These are phyloP conservation scores for Cyclotella baltica DNA, from an alignment of 108 stramenopile species.

Conservation along the genomic window DNA sequence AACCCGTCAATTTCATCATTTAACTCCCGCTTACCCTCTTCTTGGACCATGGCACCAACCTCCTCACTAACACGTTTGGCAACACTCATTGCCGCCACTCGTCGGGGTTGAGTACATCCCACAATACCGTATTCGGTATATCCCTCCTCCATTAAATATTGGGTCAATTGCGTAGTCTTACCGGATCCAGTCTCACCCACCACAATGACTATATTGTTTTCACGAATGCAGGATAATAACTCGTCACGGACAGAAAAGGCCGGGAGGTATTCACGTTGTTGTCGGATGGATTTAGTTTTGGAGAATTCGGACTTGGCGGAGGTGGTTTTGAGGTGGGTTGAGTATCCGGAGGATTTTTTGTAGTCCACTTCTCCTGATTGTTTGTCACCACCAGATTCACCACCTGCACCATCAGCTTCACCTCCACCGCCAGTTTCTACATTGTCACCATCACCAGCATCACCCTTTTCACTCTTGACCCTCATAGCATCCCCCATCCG, in stretches of 20 bases:
- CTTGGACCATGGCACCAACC: conserved; percentile 75
- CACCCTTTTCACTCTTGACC: conserved; percentile 56
- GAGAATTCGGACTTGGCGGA: conserved; percentile 91
- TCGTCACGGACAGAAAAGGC: conserved; percentile 94
- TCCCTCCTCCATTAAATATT: conserved; percentile 97
- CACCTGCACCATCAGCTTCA: too few species aligned
- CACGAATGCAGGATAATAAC: conserved; percentile 90
- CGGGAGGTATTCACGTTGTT: conserved; percentile 95
- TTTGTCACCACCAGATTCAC: too few species aligned
- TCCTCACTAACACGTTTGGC: conserved; percentile 98
- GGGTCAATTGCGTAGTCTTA: conserved; percentile 98
- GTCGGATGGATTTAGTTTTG: conserved; percentile 87
- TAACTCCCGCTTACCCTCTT: conserved; percentile 57
- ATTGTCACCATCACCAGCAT: conserved; percentile 37
- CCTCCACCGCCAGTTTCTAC: conserved; percentile 30
- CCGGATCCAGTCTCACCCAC: conserved; percentile 93
- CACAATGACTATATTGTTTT: conserved; percentile 95
- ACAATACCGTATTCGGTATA: conserved; percentile 93
- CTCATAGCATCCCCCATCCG: conserved; percentile 95
- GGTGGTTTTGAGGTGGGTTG: conserved; percentile 81
- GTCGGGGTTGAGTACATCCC: conserved; percentile 95
- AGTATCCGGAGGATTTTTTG: conserved; percentile 89
- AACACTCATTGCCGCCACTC: conserved; percentile 99
- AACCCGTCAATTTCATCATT: conserved; percentile 80
- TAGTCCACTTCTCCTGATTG: conserved; percentile 84